phyloP scores from a whole-genome alignment of 139 green algal genomes.

The Chlorella sp. region DNA sequence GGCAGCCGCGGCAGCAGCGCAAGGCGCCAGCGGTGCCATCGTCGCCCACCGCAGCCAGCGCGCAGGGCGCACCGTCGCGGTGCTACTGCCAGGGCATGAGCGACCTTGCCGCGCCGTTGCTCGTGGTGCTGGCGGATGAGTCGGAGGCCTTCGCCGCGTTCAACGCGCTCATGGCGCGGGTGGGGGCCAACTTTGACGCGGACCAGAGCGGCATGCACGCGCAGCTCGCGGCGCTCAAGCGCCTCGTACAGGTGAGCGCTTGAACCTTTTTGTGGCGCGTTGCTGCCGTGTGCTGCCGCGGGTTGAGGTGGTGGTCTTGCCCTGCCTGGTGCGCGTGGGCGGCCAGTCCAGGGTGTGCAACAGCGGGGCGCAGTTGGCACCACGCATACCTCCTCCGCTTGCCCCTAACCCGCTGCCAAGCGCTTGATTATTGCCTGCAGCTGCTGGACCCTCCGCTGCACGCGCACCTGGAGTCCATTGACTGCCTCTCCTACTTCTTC shows the following conservation, averaged over 20 bases:
- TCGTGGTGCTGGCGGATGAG: constrained; percentile 65
- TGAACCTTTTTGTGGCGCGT: too few species aligned
- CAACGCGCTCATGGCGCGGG: constrained; percentile 73
- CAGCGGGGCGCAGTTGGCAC: too few species aligned
- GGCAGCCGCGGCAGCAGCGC: too few species aligned
- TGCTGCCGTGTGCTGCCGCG: background rate
- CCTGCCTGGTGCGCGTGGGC: too few species aligned
- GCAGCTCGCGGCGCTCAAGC: constrained; percentile 68
- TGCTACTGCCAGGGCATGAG: constrained; percentile 83
- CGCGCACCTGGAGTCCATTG: constrained; percentile 51
- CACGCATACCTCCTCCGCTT: too few species aligned
- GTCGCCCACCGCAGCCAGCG: too few species aligned
- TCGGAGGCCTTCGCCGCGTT: constrained; percentile 60
- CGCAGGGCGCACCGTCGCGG: too few species aligned
- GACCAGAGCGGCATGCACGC: constrained; percentile 76
- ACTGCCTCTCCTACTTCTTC: constrained; percentile 85
- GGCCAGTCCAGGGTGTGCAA: too few species aligned
- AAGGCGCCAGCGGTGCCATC: too few species aligned
- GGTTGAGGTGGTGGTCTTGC: background rate
- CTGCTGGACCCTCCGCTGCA: constrained; percentile 79
- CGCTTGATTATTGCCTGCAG: constrained; percentile 20
- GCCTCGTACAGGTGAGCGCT: constrained; percentile 42
- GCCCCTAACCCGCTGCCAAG: too few species aligned
- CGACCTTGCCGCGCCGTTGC: constrained; percentile 69
- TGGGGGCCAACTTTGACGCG: constrained; percentile 67